Conservation (phyloP, 371 early-diverging fungal genomes). For the Capniomyces stellatus region DNA sequence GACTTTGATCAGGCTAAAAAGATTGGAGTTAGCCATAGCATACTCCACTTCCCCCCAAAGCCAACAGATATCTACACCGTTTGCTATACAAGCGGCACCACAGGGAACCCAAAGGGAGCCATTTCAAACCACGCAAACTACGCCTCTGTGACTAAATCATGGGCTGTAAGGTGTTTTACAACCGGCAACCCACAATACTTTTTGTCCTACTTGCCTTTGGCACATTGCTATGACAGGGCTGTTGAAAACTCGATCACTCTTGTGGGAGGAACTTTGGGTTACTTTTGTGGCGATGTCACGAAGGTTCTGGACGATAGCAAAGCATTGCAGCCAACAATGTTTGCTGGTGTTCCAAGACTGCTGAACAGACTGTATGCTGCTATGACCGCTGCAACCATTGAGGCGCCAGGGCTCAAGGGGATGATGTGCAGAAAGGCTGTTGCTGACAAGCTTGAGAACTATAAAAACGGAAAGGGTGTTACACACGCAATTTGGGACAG, state of each 20-base stretch:
- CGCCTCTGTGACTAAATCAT: constrained; percentile 16
- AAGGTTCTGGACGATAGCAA: constrained; percentile 64
- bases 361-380: constrained; percentile 74
- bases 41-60: constrained; percentile 28
- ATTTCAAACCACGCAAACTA: constrained; percentile 23
- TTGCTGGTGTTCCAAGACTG: constrained; percentile 79
- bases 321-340: constrained; percentile 63
- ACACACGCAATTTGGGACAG: constrained; percentile 75
- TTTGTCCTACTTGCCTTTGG: constrained; percentile 57
- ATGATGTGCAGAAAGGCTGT: constrained; percentile 47
- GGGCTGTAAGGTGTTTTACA: neutral
- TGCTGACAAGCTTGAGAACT: constrained; percentile 33
- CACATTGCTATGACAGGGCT: constrained; percentile 78
- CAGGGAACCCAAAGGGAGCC: constrained; percentile 44
- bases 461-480: constrained; percentile 34
- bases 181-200: constrained; percentile 23
- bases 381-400: constrained; percentile 41
- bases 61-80: constrained; percentile 74
- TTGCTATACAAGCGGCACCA: constrained; percentile 90
- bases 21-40: constrained; percentile 29
- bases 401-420: constrained; percentile 38
- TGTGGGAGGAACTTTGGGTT: constrained; percentile 47
- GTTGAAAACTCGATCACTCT: constrained; percentile 29
- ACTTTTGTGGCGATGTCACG: constrained; percentile 61
- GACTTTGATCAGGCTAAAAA: constrained; percentile 42